These are phyloP conservation scores for Rhodosporidiobolus odoratus DNA, from an alignment of 768 basidiomycete genomes.

Conservation along the genomic window DNA sequence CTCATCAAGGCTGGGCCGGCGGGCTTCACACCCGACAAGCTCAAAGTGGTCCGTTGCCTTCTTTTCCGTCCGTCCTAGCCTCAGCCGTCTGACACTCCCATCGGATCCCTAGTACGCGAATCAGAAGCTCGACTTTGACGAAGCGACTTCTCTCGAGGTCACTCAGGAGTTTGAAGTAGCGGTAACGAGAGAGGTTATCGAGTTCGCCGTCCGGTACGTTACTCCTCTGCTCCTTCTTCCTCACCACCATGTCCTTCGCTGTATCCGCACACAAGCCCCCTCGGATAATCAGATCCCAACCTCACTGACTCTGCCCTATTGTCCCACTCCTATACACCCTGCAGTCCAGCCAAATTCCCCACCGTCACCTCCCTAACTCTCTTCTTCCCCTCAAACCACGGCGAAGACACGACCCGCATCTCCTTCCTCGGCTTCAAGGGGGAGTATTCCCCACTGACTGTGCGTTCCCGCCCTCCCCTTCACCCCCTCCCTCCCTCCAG, in stretches of 20 bases:
- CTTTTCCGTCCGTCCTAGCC: accelerated
- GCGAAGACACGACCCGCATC: constrained; percentile 47
- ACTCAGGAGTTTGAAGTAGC: constrained; percentile 43
- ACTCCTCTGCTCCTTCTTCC: neutral
- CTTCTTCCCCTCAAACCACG: constrained; percentile 48
- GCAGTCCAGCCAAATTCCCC: constrained; percentile 48
- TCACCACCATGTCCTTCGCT: neutral
- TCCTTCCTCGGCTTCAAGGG: constrained; percentile 49
- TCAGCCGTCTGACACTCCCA: neutral
- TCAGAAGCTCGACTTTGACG: constrained; percentile 43
- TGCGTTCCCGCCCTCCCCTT: constrained; percentile 1
- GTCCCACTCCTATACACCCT: neutral
- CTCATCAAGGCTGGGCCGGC: constrained; percentile 47
- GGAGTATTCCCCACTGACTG: constrained; percentile 36
- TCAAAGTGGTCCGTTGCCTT: constrained; percentile 43
- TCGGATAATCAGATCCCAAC: no score
- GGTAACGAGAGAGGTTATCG: constrained; percentile 44
- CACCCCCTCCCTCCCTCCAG: neutral
- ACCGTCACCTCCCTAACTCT: constrained; percentile 45
- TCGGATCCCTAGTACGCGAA: constrained; percentile 29
- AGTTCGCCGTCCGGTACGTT: constrained; percentile 48
- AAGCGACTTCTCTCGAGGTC: constrained; percentile 28
- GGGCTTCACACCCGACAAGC: constrained; percentile 44
- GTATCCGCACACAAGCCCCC: no score
- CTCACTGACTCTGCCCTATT: neutral